These are phyloP conservation scores for Diaporthe longicolla DNA, from an alignment of 2,329 filamentous ascomycete species.

Conservation along the genomic window DNA sequence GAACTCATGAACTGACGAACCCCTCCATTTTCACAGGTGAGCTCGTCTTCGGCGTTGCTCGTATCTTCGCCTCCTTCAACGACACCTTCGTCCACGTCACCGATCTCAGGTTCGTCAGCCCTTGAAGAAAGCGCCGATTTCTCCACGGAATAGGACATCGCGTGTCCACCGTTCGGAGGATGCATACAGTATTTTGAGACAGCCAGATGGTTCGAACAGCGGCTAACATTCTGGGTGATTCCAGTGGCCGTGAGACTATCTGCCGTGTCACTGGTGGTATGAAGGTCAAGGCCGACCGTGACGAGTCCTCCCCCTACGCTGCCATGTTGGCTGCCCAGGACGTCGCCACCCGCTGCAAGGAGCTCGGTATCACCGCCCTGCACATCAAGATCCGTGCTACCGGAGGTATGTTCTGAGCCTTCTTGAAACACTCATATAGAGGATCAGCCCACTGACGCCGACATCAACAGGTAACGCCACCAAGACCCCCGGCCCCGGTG, in stretches of 20 bases:
- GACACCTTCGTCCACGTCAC: conserved; percentile 98
- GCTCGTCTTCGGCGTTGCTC: conserved; percentile 97
- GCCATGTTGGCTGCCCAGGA: conserved; percentile 99
- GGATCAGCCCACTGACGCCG: background rate
- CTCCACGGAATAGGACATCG: conserved; percentile 35
- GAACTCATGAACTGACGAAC: conserved; percentile 43
- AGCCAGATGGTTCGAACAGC: conserved; percentile 49
- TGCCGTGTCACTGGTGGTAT: conserved; percentile 99
- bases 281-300: conserved; percentile 99
- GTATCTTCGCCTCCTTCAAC: conserved; percentile 97
- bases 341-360: conserved; percentile 87
- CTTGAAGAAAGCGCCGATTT: conserved; percentile 41
- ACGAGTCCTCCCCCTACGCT: conserved; percentile 99
- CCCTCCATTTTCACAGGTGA: conserved; percentile 72
- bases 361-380: conserved; percentile 85
- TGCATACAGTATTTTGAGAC: background rate
- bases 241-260: conserved; percentile 99
- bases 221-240: conserved; percentile 79
- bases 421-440: background rate
- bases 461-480: conserved; percentile 85
- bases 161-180: background rate
- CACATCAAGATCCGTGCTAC: conserved; percentile 99
- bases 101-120: conserved; percentile 86
- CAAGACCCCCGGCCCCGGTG: conserved; percentile 99
- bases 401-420: conserved; percentile 76